A percentile compares a stretch with the other conserved stretches of the same genome.
phyloP scores from a whole-genome alignment of 2,329 filamentous ascomycete genomes.

The Scolecobasidium constrictum region DNA sequence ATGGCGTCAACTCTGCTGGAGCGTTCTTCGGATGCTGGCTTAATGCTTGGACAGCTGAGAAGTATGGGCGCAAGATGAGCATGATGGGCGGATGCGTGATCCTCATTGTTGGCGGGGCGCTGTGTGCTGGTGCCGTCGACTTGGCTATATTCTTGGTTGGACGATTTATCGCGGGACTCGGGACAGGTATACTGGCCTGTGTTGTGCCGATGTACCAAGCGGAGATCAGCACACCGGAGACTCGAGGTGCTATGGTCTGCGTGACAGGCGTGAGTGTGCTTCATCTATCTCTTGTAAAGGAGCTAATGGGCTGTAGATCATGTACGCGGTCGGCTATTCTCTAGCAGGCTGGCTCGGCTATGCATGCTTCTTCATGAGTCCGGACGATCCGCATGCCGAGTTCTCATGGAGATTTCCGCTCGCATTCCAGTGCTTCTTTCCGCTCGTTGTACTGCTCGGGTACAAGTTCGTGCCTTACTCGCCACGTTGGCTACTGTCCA shows the following conservation, averaged over 20 bases:
- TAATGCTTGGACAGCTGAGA: constrained; percentile 21
- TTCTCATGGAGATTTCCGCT: constrained; percentile 38
- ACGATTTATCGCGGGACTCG: constrained; percentile 27
- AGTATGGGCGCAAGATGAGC: constrained; percentile 24
- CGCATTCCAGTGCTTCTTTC: constrained; percentile 28
- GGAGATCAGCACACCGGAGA: constrained; percentile 19
- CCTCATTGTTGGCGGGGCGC: constrained; percentile 27
- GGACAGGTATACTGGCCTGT: constrained; percentile 22
- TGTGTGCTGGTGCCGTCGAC: constrained; percentile 26
- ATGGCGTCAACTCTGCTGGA: constrained; percentile 25
- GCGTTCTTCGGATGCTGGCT: constrained; percentile 18
- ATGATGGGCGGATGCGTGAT: constrained; percentile 27
- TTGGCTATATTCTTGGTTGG: constrained; percentile 31
- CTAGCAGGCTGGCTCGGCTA: constrained; percentile 19
- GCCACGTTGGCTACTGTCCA: constrained; percentile 39
- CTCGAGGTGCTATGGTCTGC: constrained; percentile 20
- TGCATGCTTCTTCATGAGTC: constrained; percentile 17
- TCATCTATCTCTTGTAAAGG: neutral
- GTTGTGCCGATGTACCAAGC: constrained; percentile 17
- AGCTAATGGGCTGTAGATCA: constrained; percentile 10
- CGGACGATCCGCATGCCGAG: neutral
- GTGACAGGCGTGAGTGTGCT: constrained; percentile 14
- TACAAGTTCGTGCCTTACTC: constrained; percentile 35
- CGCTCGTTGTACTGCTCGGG: constrained; percentile 28
- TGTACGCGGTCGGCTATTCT: constrained; percentile 20